Percentiles rank a stretch among this genome's conserved stretches.
These are phyloP conservation scores for Talaromyces trachyspermus DNA, from an alignment of 495 filamentous ascomycete species.

Conservation along the genomic window DNA sequence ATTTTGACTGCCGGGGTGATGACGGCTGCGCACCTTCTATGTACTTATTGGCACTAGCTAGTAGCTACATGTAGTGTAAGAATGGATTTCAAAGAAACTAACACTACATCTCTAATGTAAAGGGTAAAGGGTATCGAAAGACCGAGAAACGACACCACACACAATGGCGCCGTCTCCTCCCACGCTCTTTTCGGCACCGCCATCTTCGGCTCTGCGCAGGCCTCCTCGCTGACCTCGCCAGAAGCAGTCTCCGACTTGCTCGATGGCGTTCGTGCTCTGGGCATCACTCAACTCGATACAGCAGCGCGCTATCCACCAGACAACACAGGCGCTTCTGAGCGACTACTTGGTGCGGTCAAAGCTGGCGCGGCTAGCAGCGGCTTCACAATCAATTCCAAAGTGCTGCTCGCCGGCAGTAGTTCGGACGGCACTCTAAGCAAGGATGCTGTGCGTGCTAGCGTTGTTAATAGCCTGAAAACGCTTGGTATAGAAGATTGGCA, in stretches of 20 bases:
- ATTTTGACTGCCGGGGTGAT: too few relatives aligned
- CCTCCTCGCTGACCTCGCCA: constrained; percentile 1
- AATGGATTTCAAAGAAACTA: too few relatives aligned
- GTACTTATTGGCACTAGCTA: too few relatives aligned
- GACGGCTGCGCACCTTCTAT: too few relatives aligned
- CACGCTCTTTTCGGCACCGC: constrained; percentile 28
- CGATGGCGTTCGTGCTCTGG: constrained; percentile 16
- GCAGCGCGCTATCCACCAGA: constrained; percentile 38
- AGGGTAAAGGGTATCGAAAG: not conserved
- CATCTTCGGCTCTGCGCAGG: constrained; percentile 23
- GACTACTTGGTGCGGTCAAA: constrained; percentile 31
- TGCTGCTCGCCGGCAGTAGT: constrained; percentile 11
- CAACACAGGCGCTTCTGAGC: constrained; percentile 33
- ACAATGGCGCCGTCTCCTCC: too few relatives aligned
- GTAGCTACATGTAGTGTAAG: too few relatives aligned
- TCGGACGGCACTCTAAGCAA: not conserved
- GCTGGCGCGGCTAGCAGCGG: constrained; percentile 13
- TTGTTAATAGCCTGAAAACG: constrained; percentile 19
- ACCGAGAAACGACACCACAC: constrained; percentile 1
- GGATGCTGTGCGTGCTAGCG: constrained; percentile 17
- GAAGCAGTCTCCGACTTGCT: constrained; percentile 21
- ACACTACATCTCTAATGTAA: not conserved
- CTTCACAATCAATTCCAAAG: constrained; percentile 38
- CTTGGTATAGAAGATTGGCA: constrained; percentile 24
- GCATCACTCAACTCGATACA: constrained; percentile 32